Conservation (phyloP, 129 eudicot species). For the Cynara cardunculus region DNA sequence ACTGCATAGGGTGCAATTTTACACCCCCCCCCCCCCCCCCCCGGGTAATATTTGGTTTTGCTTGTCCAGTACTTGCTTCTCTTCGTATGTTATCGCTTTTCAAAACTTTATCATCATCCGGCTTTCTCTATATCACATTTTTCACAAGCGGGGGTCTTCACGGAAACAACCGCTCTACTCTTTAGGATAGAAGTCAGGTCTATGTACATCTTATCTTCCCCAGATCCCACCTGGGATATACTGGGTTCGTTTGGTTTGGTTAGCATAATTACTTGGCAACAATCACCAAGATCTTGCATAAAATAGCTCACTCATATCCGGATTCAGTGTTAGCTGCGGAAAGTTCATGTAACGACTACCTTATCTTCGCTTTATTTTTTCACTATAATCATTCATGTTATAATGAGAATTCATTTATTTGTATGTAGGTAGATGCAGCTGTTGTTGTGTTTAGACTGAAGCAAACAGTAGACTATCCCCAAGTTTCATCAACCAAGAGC, state of each 20-base stretch:
- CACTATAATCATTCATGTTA: constrained; percentile 2
- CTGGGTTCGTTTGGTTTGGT: background rate
- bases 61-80: too few species aligned
- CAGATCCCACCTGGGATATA: background rate
- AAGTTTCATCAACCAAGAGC: constrained; percentile 76
- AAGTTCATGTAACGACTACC: background rate
- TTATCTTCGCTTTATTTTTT: background rate
- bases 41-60: too few species aligned
- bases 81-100: too few species aligned
- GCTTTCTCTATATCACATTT: too few species aligned
- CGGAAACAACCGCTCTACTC: background rate
- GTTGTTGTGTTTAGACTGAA: constrained; percentile 73
- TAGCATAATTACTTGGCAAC: background rate
- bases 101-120: too few species aligned
- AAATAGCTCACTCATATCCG: background rate
- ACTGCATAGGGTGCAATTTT: too few species aligned
- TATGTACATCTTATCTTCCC: background rate
- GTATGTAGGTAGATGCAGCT: constrained; percentile 91
- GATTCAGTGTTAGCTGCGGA: background rate
- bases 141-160: too few species aligned
- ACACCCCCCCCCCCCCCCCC: too few species aligned
- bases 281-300: background rate
- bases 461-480: constrained; percentile 61
- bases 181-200: background rate
- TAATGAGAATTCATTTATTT: background rate